Evolutionary conservation across 1,139 yeast species (phyloP), one percentile per base, ranked within the genome.

Genomic region (Lodderomyces metapsilosis): DNA sequence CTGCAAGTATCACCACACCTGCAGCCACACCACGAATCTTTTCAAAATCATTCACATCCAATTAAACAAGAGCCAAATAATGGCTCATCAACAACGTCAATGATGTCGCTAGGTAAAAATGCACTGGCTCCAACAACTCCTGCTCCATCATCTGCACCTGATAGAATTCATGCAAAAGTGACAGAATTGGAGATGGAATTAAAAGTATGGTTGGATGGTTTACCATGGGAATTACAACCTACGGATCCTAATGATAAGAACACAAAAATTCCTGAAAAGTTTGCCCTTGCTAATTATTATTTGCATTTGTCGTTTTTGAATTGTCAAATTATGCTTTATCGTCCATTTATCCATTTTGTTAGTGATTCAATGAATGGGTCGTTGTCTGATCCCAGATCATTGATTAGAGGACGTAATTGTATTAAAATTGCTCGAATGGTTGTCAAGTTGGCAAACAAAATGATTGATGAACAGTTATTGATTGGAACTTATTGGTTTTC

Each of bases 401-500:
- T 72, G 35, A 84, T 84, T 36, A 74, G 92, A 52, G 96, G 96
- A 0, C 75, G 85, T 52, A 88, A 87, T 56, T 88, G 96, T 61
- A 85, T 88, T 40, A 82, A 83, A 50, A 92, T 88, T 5, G 92
- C 96, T 0, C 71, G 96, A 50, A 78, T 86, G 52, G 95, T 86
- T 23, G 91, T 89, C 12, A 84, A 85, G 52, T 62, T 88, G 45
- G 92, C 96, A 0, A 83, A 86, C 57, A 92, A 86, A 51, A 80
- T 89, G 87, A 80, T 86, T 47, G 79, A 80, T 48, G 81, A 82
- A 47, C 76, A 84, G 46, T 73, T 88, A 56, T 68, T 89, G 43
- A 80, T 86, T 47, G 96, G 96, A 1, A 87, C 96, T 2, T 89
- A 89, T 59, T 88, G 96, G 96, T 89, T 88, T 58, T 84, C 94